A percentile compares a stretch with the other conserved stretches of the same genome.
Conservation (phyloP, 306 rosid species). For the Trichosanthes cucumerina region DNA sequence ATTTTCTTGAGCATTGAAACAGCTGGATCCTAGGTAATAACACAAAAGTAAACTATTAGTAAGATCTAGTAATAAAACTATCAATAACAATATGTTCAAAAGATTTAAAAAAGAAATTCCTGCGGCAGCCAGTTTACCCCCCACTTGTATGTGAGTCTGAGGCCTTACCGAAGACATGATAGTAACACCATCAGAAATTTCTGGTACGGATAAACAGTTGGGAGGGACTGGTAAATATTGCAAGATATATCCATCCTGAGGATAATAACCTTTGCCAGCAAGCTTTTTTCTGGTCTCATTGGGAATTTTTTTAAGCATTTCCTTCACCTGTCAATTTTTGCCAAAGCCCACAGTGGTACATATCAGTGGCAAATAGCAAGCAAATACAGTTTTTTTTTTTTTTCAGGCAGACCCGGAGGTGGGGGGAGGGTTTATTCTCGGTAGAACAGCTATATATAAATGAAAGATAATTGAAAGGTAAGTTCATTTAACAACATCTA, state of each 20-base stretch:
- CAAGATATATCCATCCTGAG: conserved; percentile 83
- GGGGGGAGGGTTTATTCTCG: neutral
- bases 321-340: conserved; percentile 42
- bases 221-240: conserved; percentile 82
- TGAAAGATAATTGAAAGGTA: neutral
- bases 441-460: neutral
- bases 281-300: conserved; percentile 58
- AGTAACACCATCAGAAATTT: conserved; percentile 89
- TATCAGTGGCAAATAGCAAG: neutral
- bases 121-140: conserved; percentile 10
- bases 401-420: neutral
- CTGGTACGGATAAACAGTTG: conserved; percentile 85
- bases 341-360: conserved; percentile 13
- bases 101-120: neutral
- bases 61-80: neutral
- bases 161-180: conserved; percentile 71
- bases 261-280: conserved; percentile 59
- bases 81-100: neutral
- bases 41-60: neutral
- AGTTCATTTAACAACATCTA: neutral
- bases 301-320: conserved; percentile 65
- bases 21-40: conserved; percentile 67
- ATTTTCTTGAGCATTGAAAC: conserved; percentile 60
- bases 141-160: conserved; percentile 1
- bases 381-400: neutral